Percentiles rank a stretch among this genome's conserved stretches.
phyloP scores from a whole-genome alignment of 2,329 filamentous ascomycete species.

The Cryphonectria carpinicola region DNA sequence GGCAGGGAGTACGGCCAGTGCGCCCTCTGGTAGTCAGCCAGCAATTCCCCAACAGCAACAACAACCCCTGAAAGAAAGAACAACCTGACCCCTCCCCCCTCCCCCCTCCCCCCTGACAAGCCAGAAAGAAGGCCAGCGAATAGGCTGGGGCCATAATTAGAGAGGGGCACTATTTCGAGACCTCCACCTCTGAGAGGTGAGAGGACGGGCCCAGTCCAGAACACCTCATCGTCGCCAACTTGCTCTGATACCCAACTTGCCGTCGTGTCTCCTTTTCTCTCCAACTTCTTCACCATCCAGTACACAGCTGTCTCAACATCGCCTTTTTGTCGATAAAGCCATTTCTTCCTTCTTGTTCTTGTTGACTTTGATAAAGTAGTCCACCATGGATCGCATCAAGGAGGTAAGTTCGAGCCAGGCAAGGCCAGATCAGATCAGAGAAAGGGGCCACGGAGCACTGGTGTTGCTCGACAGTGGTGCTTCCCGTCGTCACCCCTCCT shows the following conservation, averaged over 20 bases:
- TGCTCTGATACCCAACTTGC: slow-evolving; percentile 25
- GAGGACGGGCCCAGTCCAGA: slow-evolving; percentile 22
- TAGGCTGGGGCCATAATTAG: slow-evolving; percentile 26
- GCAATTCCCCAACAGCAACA: background rate
- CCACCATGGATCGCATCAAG: slow-evolving; percentile 85
- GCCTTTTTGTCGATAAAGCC: slow-evolving; percentile 14
- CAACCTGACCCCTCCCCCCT: background rate
- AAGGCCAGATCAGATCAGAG: slow-evolving; percentile 10
- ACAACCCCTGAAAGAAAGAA: slow-evolving; percentile 19
- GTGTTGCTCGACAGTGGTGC: slow-evolving; percentile 11
- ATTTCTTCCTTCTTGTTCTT: slow-evolving; percentile 3
- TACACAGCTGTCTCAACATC: background rate
- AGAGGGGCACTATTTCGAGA: slow-evolving; percentile 30
- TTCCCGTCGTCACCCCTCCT: slow-evolving; percentile 16
- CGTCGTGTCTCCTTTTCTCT: slow-evolving; percentile 22
- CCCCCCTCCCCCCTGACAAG: slow-evolving; percentile 4
- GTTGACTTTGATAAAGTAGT: slow-evolving; percentile 24
- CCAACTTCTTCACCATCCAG: slow-evolving; percentile 27
- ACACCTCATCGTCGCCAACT: slow-evolving; percentile 26
- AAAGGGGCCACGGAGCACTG: slow-evolving; percentile 17
- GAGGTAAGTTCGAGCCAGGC: slow-evolving; percentile 63
- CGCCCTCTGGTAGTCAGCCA: background rate
- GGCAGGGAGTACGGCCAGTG: background rate
- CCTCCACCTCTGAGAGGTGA: slow-evolving; percentile 22
- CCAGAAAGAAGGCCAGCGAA: slow-evolving; percentile 27